Evolutionary conservation across 305 asterid genomes (phyloP).

Genomic region (Ajuga reptans): DNA sequence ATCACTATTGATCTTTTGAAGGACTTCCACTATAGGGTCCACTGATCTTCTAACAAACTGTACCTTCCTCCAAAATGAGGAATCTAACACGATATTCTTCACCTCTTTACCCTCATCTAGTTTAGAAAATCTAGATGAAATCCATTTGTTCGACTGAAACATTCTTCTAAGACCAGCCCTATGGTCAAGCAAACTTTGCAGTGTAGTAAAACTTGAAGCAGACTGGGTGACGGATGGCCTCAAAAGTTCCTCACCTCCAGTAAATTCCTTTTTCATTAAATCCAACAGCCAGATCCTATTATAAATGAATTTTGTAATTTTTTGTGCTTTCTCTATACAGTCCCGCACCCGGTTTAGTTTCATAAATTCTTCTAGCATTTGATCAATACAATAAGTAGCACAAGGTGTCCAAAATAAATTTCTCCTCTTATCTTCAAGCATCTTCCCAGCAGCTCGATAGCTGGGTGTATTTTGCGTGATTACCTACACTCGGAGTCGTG

Average conservation of each 20-base stretch:
- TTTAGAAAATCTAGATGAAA: constrained; percentile 62
- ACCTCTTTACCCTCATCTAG: constrained; percentile 82
- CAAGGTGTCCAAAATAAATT: constrained; percentile 87
- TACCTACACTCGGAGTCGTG: constrained; percentile 46
- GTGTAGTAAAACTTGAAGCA: constrained; percentile 63
- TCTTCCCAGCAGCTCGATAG: constrained; percentile 88
- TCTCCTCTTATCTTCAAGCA: constrained; percentile 82
- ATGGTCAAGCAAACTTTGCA: constrained; percentile 72
- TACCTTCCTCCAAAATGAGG: constrained; percentile 80
- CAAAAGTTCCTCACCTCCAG: constrained; percentile 73
- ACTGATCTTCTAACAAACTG: constrained; percentile 67
- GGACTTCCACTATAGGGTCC: constrained; percentile 73
- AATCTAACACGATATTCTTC: constrained; percentile 61
- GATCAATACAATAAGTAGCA: constrained; percentile 72
- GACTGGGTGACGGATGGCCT: constrained; percentile 55
- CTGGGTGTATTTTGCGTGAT: constrained; percentile 69
- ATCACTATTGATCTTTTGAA: constrained; percentile 58
- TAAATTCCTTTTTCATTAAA: constrained; percentile 79
- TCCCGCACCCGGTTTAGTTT: constrained; percentile 66
- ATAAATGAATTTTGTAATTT: constrained; percentile 68
- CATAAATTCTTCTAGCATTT: constrained; percentile 61
- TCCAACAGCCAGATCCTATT: constrained; percentile 62
- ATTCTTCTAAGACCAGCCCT: constrained; percentile 67
- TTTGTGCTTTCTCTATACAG: constrained; percentile 77
- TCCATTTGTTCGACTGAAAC: constrained; percentile 83